Evolutionary conservation across 371 early-diverging fungal genomes (phyloP).

Genomic region (Apophysomyces trapeziformis): DNA sequence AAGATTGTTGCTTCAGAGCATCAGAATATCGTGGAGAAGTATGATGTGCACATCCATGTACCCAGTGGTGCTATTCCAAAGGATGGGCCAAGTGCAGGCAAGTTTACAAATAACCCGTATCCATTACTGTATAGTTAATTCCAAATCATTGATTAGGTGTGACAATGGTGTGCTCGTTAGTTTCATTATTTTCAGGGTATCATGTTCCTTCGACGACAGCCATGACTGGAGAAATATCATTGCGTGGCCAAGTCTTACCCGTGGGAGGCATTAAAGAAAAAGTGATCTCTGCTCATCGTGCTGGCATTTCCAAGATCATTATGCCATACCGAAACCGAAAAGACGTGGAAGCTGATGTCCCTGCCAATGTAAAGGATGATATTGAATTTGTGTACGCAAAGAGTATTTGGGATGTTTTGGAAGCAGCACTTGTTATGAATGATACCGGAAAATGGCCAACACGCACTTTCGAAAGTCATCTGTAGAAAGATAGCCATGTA

Average conservation of each 20-base stretch:
- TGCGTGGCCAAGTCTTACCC: constrained; percentile 80
- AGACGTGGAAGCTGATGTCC: constrained; percentile 66
- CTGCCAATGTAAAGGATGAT: constrained; percentile 59
- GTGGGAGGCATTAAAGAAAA: constrained; percentile 92
- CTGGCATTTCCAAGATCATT: constrained; percentile 67
- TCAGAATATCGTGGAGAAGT: constrained; percentile 41
- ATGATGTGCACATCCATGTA: constrained; percentile 84
- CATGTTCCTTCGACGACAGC: constrained; percentile 61
- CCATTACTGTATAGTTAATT: constrained; percentile 30
- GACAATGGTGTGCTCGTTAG: constrained; percentile 76
- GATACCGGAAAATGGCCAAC: constrained; percentile 14
- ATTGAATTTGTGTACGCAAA: constrained; percentile 73
- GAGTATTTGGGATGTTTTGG: constrained; percentile 67
- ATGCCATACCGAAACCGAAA: constrained; percentile 57
- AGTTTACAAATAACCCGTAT: not conserved
- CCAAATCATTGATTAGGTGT: constrained; percentile 36
- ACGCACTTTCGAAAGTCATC: constrained; percentile 15
- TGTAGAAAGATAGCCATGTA: constrained; percentile 6
- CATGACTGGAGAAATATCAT: constrained; percentile 88
- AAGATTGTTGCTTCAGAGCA: constrained; percentile 45
- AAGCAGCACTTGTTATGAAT: constrained; percentile 52
- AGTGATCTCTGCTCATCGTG: constrained; percentile 81
- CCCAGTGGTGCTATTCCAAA: constrained; percentile 84
- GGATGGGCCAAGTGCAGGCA: constrained; percentile 76
- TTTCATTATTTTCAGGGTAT: constrained; percentile 71